phyloP scores from a whole-genome alignment of 148 eudicot genomes.

The Heliamphora exappendiculata region DNA sequence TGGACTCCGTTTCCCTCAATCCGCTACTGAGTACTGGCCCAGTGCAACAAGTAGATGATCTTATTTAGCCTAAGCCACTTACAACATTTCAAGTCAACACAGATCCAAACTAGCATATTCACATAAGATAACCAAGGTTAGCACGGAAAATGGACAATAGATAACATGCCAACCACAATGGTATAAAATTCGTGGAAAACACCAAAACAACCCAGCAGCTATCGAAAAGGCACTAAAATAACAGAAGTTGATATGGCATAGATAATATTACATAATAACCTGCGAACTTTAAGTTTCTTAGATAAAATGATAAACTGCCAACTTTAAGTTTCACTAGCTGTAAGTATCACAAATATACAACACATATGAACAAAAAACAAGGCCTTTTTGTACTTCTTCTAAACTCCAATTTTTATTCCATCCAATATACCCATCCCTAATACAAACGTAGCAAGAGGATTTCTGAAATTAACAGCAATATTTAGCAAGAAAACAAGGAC shows the following conservation, averaged over 20 bases:
- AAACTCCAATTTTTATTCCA: not conserved
- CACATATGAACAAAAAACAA: not conserved
- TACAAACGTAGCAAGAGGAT: not conserved
- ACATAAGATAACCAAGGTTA: not conserved
- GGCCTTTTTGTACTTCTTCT: not conserved
- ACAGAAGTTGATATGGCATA: not conserved
- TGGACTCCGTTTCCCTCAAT: not conserved
- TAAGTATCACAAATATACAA: not conserved
- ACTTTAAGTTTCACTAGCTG: not conserved
- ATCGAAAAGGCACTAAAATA: not conserved
- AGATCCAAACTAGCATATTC: not conserved
- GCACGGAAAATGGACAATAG: not conserved
- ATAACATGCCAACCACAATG: not conserved
- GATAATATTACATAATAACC: not conserved
- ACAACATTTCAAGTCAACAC: not conserved
- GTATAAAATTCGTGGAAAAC: not conserved
- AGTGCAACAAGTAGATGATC: not conserved
- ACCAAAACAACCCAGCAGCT: not conserved
- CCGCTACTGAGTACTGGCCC: not conserved
- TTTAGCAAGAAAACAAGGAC: constrained; percentile 7
- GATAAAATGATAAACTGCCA: not conserved
- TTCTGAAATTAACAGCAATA: not conserved
- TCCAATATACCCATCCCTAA: not conserved
- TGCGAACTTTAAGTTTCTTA: not conserved
- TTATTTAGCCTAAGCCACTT: not conserved